Conservation (phyloP, 352 stramenopile species). For the Thalassiosira delicatula region DNA sequence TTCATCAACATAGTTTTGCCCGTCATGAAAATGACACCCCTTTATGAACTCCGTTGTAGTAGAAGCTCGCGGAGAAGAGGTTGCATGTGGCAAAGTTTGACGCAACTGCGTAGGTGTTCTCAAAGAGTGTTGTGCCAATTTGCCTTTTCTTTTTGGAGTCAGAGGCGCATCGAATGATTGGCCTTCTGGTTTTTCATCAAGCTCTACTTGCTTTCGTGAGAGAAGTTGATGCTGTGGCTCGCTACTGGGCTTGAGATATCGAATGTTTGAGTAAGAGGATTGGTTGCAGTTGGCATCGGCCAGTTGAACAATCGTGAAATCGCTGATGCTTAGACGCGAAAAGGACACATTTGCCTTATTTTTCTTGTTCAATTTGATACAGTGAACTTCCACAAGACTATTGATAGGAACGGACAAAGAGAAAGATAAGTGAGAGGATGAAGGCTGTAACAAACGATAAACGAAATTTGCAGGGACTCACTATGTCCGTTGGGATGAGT, state of each 20-base stretch:
- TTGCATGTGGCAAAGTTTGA: neutral
- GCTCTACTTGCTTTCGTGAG: conserved; percentile 17
- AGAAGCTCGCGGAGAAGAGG: neutral
- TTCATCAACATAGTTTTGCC: conserved; percentile 74
- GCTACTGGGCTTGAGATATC: conserved; percentile 39
- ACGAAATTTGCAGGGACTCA: too few species aligned
- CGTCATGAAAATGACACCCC: conserved; percentile 70
- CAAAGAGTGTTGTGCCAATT: conserved; percentile 18
- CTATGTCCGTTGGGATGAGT: conserved; percentile 70
- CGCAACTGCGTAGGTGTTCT: conserved; percentile 44
- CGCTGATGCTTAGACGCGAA: conserved; percentile 39
- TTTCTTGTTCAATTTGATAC: conserved; percentile 47
- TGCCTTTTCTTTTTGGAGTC: conserved; percentile 33
- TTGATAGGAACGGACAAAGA: too few species aligned
- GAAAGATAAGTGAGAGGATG: too few species aligned
- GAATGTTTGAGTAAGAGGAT: neutral
- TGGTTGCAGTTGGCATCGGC: conserved; percentile 27
- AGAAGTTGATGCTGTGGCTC: conserved; percentile 54
- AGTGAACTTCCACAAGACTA: conserved; percentile 72
- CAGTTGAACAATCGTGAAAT: conserved; percentile 54
- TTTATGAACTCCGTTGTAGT: conserved; percentile 35
- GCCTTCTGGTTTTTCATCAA: neutral
- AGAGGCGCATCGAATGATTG: conserved; percentile 8
- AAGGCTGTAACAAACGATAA: too few species aligned
- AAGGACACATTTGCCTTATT: conserved; percentile 51